Evolutionary conservation across 306 rosid genomes (phyloP).

Genomic region (Vigna radiata): DNA sequence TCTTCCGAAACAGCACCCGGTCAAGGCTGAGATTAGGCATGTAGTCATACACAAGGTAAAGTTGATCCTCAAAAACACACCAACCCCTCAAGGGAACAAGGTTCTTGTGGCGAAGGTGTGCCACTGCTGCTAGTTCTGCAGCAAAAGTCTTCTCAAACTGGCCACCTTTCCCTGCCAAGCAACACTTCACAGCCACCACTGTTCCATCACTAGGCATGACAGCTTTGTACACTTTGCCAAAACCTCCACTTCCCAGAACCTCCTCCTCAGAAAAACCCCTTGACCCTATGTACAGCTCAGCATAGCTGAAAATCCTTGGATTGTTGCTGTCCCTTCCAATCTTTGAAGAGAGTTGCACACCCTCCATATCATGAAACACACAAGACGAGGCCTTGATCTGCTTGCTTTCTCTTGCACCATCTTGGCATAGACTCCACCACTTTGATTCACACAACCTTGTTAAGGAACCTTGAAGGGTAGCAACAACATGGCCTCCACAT

Average conservation of each 20-base stretch:
- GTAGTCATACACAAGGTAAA: constrained; percentile 77
- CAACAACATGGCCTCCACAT: constrained; percentile 55
- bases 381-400: constrained; percentile 1
- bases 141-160: constrained; percentile 78
- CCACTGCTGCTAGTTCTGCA: constrained; percentile 82
- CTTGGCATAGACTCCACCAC: constrained; percentile 50
- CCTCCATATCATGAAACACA: constrained; percentile 73
- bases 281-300: constrained; percentile 82
- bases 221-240: constrained; percentile 77
- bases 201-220: constrained; percentile 83
- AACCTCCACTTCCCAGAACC: constrained; percentile 86
- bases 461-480: constrained; percentile 50
- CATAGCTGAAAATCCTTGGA: constrained; percentile 77
- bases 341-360: constrained; percentile 64
- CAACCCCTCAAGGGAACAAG: constrained; percentile 85
- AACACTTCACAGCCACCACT: constrained; percentile 80
- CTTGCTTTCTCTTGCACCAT: constrained; percentile 33
- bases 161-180: constrained; percentile 73
- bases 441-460: constrained; percentile 42
- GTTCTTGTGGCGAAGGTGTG: constrained; percentile 81
- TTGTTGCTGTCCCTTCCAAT: constrained; percentile 69
- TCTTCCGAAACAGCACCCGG: constrained; percentile 61
- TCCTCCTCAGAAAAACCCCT: constrained; percentile 71
- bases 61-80: constrained; percentile 75
- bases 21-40: constrained; percentile 87